Evolutionary conservation across 2,329 filamentous ascomycete species (phyloP), one percentile per base, ranked within the genome.

Genomic region (Hymenoscyphus repandus): DNA sequence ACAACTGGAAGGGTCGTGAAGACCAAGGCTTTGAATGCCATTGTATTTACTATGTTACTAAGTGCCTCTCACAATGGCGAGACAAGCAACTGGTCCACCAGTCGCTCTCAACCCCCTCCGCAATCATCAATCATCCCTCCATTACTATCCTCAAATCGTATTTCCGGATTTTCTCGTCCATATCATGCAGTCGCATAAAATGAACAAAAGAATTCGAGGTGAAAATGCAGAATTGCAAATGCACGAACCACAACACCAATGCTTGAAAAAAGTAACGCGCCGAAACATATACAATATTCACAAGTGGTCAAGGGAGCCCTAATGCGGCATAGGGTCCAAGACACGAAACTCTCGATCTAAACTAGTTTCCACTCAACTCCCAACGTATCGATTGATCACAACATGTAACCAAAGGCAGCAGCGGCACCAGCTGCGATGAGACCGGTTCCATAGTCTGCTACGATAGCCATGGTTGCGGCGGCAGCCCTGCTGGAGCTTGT

Each of bases 351-450:
- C 11, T 20, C 50, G 51, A 38, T 18, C 32, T 40, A 17, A n/a
- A 22, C 5, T 31, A 32, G 20, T 27, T 15, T 32, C n/a, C 30
- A 15, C 42, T 3, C 18, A 18, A 20, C 18, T n/a, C 6, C n/a
- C 12, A 46, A 13, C 27, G 12, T 30, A 46, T 17, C 38, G 17
- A 12, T 15, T 9, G 4, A 13, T 22, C 20, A 85, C 66, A 85
- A 67, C 55, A 79, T 70, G 55, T 83, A 65, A 56, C 78, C 79
- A 62, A 83, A 78, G 42, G 64, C 61, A 51, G 80, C 68, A 55
- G 83, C 22, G 22, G 22, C 67, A 61, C 75, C 75, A 53, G 74
- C 74, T 44, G 73, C 75, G 49, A 83, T 64, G 20, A 67, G 59
- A 38, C 65, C 64, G 34, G 68, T 66, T 31, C 61, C 64, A 38